Conservation (phyloP, 768 basidiomycete genomes). For the Mycena filopes region DNA sequence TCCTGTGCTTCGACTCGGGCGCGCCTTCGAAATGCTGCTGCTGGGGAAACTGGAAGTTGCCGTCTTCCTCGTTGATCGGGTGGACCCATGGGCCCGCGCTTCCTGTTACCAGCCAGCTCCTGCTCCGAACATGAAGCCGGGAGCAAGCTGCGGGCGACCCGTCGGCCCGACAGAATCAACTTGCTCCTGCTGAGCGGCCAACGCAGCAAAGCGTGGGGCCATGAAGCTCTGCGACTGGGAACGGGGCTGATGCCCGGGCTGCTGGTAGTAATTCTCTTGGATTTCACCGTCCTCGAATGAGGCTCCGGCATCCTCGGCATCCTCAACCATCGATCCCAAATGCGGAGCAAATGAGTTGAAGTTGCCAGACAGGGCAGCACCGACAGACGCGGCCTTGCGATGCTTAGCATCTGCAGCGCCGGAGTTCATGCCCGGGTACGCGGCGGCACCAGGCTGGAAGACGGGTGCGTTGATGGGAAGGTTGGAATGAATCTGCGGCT, state of each 20-base stretch:
- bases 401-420: constrained; percentile 68
- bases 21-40: constrained; percentile 50
- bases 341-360: constrained; percentile 82
- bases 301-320: constrained; percentile 69
- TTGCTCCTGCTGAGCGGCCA: constrained; percentile 79
- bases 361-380: constrained; percentile 65
- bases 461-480: constrained; percentile 75
- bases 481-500: constrained; percentile 59
- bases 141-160: constrained; percentile 89
- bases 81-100: constrained; percentile 68
- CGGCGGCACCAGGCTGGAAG: constrained; percentile 76
- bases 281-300: constrained; percentile 86
- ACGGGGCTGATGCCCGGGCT: constrained; percentile 72
- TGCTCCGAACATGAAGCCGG: constrained; percentile 91
- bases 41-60: constrained; percentile 85
- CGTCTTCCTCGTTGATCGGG: constrained; percentile 85
- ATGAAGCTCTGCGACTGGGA: constrained; percentile 87
- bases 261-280: constrained; percentile 62
- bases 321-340: constrained; percentile 87
- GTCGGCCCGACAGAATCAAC: constrained; percentile 72
- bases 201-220: constrained; percentile 88
- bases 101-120: constrained; percentile 50
- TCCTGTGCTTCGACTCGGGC: constrained; percentile 59
- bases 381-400: constrained; percentile 84
- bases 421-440: constrained; percentile 58